These are phyloP conservation scores for Fusarium armeniacum DNA, from an alignment of 2,329 filamentous ascomycete genomes.

Conservation along the genomic window DNA sequence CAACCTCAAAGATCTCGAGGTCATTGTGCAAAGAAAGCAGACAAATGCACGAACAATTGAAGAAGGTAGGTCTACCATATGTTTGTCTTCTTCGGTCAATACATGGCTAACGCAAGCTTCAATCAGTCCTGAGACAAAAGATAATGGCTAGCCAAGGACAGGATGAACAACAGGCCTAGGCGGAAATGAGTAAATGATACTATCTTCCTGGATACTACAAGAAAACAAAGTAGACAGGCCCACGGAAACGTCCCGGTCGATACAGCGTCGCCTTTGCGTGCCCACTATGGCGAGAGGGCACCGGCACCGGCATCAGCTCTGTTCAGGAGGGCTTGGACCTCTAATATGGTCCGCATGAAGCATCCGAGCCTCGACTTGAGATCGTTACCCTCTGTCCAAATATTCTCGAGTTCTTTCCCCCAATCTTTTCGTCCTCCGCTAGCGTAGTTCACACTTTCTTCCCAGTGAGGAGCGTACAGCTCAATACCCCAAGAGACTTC, in stretches of 20 bases:
- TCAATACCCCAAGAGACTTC: constrained; percentile 52
- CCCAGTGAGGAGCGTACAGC: constrained; percentile 55
- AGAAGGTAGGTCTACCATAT: constrained; percentile 71
- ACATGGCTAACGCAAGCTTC: constrained; percentile 50
- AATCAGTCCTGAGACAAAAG: constrained; percentile 60
- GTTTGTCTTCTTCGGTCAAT: not conserved
- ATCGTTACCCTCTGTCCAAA: constrained; percentile 53
- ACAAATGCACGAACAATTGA: constrained; percentile 88
- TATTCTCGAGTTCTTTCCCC: constrained; percentile 49
- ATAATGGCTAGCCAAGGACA: constrained; percentile 57
- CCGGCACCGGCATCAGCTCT: constrained; percentile 23
- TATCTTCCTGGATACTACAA: constrained; percentile 4
- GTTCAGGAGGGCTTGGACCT: constrained; percentile 51
- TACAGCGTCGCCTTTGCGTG: constrained; percentile 14
- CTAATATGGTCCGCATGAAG: constrained; percentile 53
- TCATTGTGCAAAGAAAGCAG: constrained; percentile 77
- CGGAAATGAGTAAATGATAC: constrained; percentile 2
- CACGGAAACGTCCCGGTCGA: constrained; percentile 11
- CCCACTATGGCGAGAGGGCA: constrained; percentile 21
- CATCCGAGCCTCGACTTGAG: constrained; percentile 49
- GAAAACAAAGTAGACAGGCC: constrained; percentile 16
- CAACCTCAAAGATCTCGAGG: constrained; percentile 70
- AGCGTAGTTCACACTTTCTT: constrained; percentile 53
- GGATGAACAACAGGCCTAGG: constrained; percentile 44
- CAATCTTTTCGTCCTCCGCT: constrained; percentile 51